Evolutionary conservation across 129 eudicot species (phyloP).

Genomic region (Chrysanthemum makinoi): DNA sequence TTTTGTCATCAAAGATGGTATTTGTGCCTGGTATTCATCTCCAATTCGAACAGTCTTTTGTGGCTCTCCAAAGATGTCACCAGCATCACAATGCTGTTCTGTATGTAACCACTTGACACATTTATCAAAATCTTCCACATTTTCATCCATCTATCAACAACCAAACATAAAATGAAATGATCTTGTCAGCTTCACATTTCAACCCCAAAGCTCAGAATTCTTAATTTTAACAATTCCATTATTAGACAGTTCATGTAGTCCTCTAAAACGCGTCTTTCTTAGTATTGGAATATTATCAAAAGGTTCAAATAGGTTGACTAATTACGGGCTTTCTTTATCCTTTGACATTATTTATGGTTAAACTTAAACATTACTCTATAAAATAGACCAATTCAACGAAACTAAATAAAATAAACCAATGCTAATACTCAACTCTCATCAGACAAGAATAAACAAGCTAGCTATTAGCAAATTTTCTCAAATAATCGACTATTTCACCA

Average conservation of each 20-base stretch:
- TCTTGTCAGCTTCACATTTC: too few species aligned
- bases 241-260: too few species aligned
- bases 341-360: too few species aligned
- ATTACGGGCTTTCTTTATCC: too few species aligned
- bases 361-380: too few species aligned
- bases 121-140: conserved; percentile 22
- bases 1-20: conserved; percentile 31
- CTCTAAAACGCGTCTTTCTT: too few species aligned
- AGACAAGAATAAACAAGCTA: background rate
- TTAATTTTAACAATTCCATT: too few species aligned
- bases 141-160: conserved; percentile 18
- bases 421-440: background rate
- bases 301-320: too few species aligned
- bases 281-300: too few species aligned
- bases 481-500: background rate
- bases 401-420: background rate
- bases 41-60: conserved; percentile 36
- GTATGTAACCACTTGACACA: conserved; percentile 18
- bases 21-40: conserved; percentile 38
- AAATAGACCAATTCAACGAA: too few species aligned
- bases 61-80: conserved; percentile 30
- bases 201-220: too few species aligned
- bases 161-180: too few species aligned
- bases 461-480: background rate
- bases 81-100: conserved; percentile 11